Conservation (phyloP, 2,329 filamentous ascomycete species). For the Cladosporium sp. region DNA sequence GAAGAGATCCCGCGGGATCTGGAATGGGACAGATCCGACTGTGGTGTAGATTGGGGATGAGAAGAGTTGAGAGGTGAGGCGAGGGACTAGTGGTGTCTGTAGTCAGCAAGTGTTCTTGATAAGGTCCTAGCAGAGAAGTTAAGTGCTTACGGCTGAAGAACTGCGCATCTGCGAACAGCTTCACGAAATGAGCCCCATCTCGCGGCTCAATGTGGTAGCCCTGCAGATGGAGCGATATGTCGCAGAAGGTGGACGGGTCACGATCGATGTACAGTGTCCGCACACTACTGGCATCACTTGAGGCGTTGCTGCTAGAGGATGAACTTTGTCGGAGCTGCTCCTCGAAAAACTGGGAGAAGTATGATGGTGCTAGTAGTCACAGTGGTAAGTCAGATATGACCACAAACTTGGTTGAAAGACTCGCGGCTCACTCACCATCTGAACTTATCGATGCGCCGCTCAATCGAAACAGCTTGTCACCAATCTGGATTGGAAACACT, state of each 20-base stretch:
- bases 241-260: constrained; percentile 80
- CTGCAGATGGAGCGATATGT: constrained; percentile 87
- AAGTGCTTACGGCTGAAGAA: constrained; percentile 72
- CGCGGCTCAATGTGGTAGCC: constrained; percentile 82
- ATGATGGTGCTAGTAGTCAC: constrained; percentile 68
- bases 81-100: constrained; percentile 59
- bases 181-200: constrained; percentile 83
- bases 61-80: constrained; percentile 84
- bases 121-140: too few relatives aligned
- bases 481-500: constrained; percentile 68
- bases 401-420: background rate
- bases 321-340: constrained; percentile 69
- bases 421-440: constrained; percentile 55
- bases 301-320: constrained; percentile 37
- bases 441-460: constrained; percentile 68
- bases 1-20: constrained; percentile 85
- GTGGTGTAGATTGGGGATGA: constrained; percentile 89
- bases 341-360: constrained; percentile 91
- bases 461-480: constrained; percentile 63
- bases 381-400: background rate
- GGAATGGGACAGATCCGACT: constrained; percentile 81
- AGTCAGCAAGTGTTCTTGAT: background rate
- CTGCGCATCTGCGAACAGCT: constrained; percentile 88
- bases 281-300: constrained; percentile 41
- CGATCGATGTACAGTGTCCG: constrained; percentile 92